phyloP scores from a whole-genome alignment of 2,329 filamentous ascomycete genomes.

The Talaromyces sp. region DNA sequence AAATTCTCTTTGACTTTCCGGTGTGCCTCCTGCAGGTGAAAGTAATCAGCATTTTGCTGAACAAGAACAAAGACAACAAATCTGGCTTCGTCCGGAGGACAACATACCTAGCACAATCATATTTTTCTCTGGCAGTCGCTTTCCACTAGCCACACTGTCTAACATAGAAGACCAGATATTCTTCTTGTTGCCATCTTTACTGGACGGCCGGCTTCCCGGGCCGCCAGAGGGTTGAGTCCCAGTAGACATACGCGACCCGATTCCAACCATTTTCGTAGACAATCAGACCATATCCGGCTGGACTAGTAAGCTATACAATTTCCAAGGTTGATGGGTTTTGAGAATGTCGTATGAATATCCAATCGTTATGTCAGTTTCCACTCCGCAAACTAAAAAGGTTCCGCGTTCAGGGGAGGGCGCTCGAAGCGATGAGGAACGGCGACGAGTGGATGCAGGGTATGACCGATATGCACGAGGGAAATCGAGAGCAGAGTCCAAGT shows the following conservation, averaged over 20 bases:
- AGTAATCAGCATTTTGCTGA: background rate
- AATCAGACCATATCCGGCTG: constrained; percentile 32
- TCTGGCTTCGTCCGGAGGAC: background rate
- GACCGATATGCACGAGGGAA: background rate
- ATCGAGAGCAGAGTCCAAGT: background rate
- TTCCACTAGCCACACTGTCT: constrained; percentile 82
- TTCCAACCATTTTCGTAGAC: constrained; percentile 31
- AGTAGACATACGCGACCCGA: constrained; percentile 35
- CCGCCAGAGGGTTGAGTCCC: constrained; percentile 33
- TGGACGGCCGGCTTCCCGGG: constrained; percentile 39
- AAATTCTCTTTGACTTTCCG: constrained; percentile 79
- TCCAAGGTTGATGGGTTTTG: background rate
- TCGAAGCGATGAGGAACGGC: constrained; percentile 13
- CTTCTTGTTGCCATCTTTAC: constrained; percentile 65
- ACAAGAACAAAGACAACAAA: background rate
- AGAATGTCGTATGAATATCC: background rate
- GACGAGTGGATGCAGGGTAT: background rate
- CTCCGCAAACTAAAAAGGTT: constrained; percentile 10
- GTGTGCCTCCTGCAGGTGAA: constrained; percentile 60
- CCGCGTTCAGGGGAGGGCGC: constrained; percentile 30
- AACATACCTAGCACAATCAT: constrained; percentile 71
- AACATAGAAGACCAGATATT: constrained; percentile 95
- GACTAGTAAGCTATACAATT: constrained; percentile 6
- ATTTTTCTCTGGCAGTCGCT: constrained; percentile 86
- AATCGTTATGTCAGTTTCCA: background rate